A percentile compares a stretch with the other conserved stretches of the same genome.
phyloP scores from a whole-genome alignment of 805 yeast species.

The Wickerhamomyces bovis region DNA sequence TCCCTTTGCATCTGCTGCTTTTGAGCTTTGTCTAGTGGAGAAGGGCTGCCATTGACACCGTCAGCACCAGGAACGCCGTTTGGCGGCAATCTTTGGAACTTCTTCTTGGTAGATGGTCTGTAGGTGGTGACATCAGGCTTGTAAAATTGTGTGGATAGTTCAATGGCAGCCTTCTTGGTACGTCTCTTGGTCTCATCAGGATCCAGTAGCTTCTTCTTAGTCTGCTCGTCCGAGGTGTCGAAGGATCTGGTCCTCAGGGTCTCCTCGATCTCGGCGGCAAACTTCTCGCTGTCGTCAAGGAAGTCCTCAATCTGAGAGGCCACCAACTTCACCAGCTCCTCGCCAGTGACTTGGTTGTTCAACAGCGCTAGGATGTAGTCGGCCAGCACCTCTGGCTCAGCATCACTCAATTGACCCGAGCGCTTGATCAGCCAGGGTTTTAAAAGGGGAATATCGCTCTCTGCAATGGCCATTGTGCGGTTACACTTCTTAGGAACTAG shows the following conservation, averaged over 20 bases:
- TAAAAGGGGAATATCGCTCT: conserved; percentile 10
- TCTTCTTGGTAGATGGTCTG: conserved; percentile 5
- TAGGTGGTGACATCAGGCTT: conserved; percentile 11
- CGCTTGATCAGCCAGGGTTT: conserved; percentile 25
- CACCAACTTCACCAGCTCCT: conserved; percentile 28
- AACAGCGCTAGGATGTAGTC: conserved; percentile 41
- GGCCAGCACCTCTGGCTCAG: conserved; percentile 36
- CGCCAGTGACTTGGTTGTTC: conserved; percentile 29
- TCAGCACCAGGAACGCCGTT: background rate
- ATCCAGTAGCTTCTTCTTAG: background rate
- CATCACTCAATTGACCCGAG: conserved; percentile 26
- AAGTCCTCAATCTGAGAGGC: conserved; percentile 35
- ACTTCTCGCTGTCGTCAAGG: conserved; percentile 23
- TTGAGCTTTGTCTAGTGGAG: background rate
- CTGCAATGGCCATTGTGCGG: conserved; percentile 8
- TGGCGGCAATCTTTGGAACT: background rate
- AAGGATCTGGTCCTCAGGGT: conserved; percentile 13
- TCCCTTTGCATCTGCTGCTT: background rate
- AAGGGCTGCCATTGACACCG: background rate
- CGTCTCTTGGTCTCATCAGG: conserved; percentile 4
- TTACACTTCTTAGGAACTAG: too few relatives aligned
- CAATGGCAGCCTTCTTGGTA: conserved; percentile 6
- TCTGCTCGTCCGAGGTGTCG: background rate
- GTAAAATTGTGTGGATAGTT: conserved; percentile 8
- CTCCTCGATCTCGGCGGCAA: conserved; percentile 25